A percentile compares a stretch with the other conserved stretches of the same genome.
phyloP scores from a whole-genome alignment of 2,329 filamentous ascomycete genomes.

The Lachnellula arida region DNA sequence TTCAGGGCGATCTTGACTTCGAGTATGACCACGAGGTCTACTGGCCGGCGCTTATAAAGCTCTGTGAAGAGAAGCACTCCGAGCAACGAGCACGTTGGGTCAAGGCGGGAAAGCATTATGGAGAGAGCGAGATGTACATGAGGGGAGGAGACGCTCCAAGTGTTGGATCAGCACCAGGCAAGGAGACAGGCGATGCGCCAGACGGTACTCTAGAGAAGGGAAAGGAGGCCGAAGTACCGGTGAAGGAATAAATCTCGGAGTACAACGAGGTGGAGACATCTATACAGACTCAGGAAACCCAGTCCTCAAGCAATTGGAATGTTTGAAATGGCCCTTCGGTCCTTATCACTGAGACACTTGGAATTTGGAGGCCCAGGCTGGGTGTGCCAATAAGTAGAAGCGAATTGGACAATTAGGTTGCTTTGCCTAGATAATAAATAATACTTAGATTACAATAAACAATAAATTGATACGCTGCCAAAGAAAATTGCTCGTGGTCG shows the following conservation, averaged over 20 bases:
- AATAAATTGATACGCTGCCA: neutral
- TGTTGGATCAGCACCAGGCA: conserved; percentile 9
- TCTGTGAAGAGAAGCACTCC: conserved; percentile 62
- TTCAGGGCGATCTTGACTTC: conserved; percentile 76
- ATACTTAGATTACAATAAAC: neutral
- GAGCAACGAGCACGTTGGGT: conserved; percentile 69
- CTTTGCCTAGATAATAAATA: no score
- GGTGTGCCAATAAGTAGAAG: no score
- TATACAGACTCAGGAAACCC: neutral
- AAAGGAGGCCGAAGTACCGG: neutral
- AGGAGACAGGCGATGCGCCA: neutral
- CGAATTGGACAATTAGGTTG: no score
- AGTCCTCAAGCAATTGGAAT: neutral
- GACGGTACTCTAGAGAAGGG: neutral
- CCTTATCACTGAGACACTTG: no score
- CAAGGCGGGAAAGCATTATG: conserved; percentile 72
- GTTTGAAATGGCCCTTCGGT: neutral
- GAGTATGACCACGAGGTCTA: conserved; percentile 85
- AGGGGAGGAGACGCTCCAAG: conserved; percentile 48
- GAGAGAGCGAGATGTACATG: conserved; percentile 85
- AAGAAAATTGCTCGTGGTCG: neutral
- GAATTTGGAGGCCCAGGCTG: no score
- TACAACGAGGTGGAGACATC: neutral
- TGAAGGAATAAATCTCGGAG: neutral
- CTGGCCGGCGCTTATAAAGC: conserved; percentile 77